Evolutionary conservation across 73 alveolate species (phyloP), one percentile per base, ranked within the genome.

Genomic region (Tetrahymena malaccensis): DNA sequence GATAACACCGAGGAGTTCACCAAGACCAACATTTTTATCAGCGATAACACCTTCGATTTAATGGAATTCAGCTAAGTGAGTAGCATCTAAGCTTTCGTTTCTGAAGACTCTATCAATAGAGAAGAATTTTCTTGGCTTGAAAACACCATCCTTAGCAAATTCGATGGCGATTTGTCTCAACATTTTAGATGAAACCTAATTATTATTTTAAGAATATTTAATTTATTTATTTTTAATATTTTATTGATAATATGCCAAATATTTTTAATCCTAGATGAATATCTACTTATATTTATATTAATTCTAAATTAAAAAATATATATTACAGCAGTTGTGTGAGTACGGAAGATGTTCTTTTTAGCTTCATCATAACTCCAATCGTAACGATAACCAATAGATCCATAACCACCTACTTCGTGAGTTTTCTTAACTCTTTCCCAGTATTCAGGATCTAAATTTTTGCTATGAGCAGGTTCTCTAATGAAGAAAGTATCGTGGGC

Each of bases 11-110:
- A 99, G 97, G 94, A 99, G 97, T 97, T 99, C 99, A 25, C 99
- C 98, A 56, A 99, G 97, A 43, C 99, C 99, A 83, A 99, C 97
- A 96, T 98, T 98, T 58, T 99, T 96, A 97, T 99, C 99, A 85
- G 99, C 99, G 27, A 99, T 98, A 93, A 99, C 98, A 84, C 99
- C 99, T 98, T 99, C 99, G 85, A 99, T 98, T 96, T 99, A 99
- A 96, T 99, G 99, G 98, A 99, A 99, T 97, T 99, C 99, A 27
- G 99, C 99, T 94, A 99, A 96, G 97, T 99, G 99, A 35, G 99
- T 99, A 43, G 99, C 99, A 96, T 99, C 99, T n/a, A 99, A 97
- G 85, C 99, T 98, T 97, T 99, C 99, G 96, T 99, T 99, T 97
- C 99, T 97, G 98, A 99, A 99, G 31, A 99, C 99, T 95, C 99